Evolutionary conservation across 2,329 filamentous ascomycete species (phyloP).

Genomic region (Colletotrichum orchidophilum): DNA sequence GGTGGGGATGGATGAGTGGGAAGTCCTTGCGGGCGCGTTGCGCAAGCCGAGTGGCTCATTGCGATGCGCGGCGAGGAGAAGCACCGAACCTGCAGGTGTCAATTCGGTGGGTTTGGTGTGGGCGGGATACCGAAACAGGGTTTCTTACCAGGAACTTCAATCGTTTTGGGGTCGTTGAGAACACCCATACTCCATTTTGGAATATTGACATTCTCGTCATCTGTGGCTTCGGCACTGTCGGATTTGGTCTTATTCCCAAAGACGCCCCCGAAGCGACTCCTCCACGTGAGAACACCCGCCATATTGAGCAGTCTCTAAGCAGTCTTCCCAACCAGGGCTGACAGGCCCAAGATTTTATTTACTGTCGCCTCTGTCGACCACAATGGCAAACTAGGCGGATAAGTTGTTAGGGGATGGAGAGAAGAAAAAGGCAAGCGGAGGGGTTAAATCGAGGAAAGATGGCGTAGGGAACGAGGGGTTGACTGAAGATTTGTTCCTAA

Average conservation of each 20-base stretch:
- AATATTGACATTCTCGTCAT: slow-evolving; percentile 26
- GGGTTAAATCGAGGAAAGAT: background rate
- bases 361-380: background rate
- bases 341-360: background rate
- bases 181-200: slow-evolving; percentile 78
- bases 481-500: background rate
- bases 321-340: background rate
- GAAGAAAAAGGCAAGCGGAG: too few species aligned
- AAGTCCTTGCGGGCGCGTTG: slow-evolving; percentile 65
- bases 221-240: background rate
- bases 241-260: slow-evolving; percentile 27
- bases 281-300: slow-evolving; percentile 21
- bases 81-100: slow-evolving; percentile 59
- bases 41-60: slow-evolving; percentile 69
- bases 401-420: background rate
- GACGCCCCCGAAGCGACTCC: slow-evolving; percentile 30
- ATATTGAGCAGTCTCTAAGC: background rate
- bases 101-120: background rate
- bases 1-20: slow-evolving; percentile 64
- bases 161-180: slow-evolving; percentile 80
- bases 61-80: slow-evolving; percentile 63
- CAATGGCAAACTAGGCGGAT: background rate
- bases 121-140: background rate
- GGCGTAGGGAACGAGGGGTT: background rate
- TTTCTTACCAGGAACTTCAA: slow-evolving; percentile 83